Percentiles rank a stretch among this genome's conserved stretches.
phyloP scores from a whole-genome alignment of 768 basidiomycete species.

The Lentinula sp. region DNA sequence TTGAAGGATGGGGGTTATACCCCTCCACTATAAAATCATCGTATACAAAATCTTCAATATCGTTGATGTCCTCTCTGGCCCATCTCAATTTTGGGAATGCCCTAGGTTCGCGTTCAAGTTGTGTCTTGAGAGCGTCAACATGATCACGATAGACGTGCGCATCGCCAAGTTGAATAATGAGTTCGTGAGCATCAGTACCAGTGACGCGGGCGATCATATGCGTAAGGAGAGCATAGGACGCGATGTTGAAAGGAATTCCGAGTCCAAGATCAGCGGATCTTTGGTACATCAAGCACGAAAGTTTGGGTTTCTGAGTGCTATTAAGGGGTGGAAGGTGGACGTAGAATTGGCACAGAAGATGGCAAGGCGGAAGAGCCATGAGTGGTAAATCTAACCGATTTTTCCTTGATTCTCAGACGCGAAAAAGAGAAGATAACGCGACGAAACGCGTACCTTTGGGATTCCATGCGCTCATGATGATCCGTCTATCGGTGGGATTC shows the following conservation, averaged over 20 bases:
- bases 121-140: constrained; percentile 76
- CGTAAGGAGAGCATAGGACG: constrained; percentile 94
- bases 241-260: constrained; percentile 98
- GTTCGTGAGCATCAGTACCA: constrained; percentile 77
- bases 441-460: constrained; percentile 65
- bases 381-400: constrained; percentile 65
- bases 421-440: not conserved
- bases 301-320: constrained; percentile 52
- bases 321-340: constrained; percentile 73
- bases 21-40: constrained; percentile 85
- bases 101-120: constrained; percentile 72
- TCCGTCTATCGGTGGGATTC: constrained; percentile 88
- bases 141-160: constrained; percentile 96
- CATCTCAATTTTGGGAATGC: constrained; percentile 80
- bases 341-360: constrained; percentile 99
- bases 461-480: constrained; percentile 97
- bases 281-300: constrained; percentile 97
- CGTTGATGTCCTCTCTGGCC: constrained; percentile 52
- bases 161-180: constrained; percentile 94
- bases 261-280: constrained; percentile 96
- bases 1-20: constrained; percentile 76
- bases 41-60: constrained; percentile 76
- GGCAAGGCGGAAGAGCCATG: constrained; percentile 98
- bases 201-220: constrained; percentile 98
- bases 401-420: not conserved